Evolutionary conservation across 257 asterid genomes (phyloP), one percentile per base, ranked within the genome.

Genomic region (Anisodus acutangulus): DNA sequence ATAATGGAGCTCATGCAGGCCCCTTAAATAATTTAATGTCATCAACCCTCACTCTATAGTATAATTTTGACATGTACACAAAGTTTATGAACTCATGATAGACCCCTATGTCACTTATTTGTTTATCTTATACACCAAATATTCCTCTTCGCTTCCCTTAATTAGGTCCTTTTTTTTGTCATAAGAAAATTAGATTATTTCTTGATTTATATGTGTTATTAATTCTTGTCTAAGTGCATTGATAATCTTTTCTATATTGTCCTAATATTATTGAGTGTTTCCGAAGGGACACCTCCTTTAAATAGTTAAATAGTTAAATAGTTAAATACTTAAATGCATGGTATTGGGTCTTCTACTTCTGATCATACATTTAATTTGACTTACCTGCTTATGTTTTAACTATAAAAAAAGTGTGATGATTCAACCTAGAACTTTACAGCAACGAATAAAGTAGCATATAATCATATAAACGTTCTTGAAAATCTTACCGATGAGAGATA

Each of bases 91-190:
- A 31, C 45, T 53, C 45, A 78, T 53, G 13, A 31, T 69, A 69
- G 81, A 78, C 81, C 81, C 81, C 22, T 0, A 31, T 31, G 35
- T 31, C 35, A 31, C 35, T 31, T 31, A 6, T 53, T 26, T 78
- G 64, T 76, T 26, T 53, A 78, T 26, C 47, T 31, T 51, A 76
- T 53, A 47, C 81, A 76, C 81, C 64, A 76, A 74, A 49, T 74
- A 74, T 74, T 49, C 80, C 80, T 22, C 80, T 49, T 49, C 49
- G 62, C 62, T 10, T 74, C 62, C 59, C 39, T 74, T 12, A 19
- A 74, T 8, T 22, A 22, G 5, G 4, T 31, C 35, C 35, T 41
- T 41, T 41, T 41, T 41, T 41, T 41, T 41, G 54, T 15, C 76
- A 37, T 37, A 1, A 13, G 13, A 67, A 35, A 35, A 0, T 31